Percentiles rank a stretch among this genome's conserved stretches.
Conservation (phyloP, 1,139 yeast species). For the Suhomyces coccinellae region DNA sequence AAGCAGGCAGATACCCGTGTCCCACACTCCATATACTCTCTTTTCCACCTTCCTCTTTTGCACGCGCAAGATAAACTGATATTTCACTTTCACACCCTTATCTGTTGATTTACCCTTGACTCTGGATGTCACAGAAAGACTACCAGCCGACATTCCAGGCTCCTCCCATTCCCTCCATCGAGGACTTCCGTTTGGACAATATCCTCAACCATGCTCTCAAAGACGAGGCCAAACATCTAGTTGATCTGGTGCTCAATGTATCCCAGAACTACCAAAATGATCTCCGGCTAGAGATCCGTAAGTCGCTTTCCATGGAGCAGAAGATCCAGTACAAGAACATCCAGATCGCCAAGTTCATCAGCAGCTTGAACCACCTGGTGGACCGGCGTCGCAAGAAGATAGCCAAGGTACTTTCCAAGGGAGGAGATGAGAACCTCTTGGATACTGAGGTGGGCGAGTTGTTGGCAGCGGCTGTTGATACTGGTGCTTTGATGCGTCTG, state of each 20-base stretch:
- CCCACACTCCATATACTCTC: no score
- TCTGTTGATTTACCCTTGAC: neutral
- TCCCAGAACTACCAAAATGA: constrained; percentile 42
- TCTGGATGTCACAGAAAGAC: constrained; percentile 10
- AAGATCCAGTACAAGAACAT: constrained; percentile 38
- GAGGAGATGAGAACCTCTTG: constrained; percentile 4
- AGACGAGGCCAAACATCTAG: constrained; percentile 35
- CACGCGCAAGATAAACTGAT: neutral
- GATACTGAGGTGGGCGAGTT: constrained; percentile 18
- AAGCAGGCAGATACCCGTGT: no score
- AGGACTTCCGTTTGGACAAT: constrained; percentile 39
- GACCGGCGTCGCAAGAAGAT: constrained; percentile 22
- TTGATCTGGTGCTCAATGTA: constrained; percentile 34
- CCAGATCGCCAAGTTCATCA: constrained; percentile 32
- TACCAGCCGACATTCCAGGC: constrained; percentile 18
- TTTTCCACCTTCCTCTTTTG: neutral
- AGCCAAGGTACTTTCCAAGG: constrained; percentile 10
- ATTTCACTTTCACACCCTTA: neutral
- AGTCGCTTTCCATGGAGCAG: constrained; percentile 39
- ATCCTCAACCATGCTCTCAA: constrained; percentile 35
- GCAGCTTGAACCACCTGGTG: constrained; percentile 23
- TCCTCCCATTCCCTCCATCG: constrained; percentile 34
- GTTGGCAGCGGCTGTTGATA: constrained; percentile 10
- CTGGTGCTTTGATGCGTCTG: constrained; percentile 7
- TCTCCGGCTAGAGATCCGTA: constrained; percentile 37